Base-by-base conservation (phyloP, 306 rosid genomes). In the Sicyos baderoa region DNA sequence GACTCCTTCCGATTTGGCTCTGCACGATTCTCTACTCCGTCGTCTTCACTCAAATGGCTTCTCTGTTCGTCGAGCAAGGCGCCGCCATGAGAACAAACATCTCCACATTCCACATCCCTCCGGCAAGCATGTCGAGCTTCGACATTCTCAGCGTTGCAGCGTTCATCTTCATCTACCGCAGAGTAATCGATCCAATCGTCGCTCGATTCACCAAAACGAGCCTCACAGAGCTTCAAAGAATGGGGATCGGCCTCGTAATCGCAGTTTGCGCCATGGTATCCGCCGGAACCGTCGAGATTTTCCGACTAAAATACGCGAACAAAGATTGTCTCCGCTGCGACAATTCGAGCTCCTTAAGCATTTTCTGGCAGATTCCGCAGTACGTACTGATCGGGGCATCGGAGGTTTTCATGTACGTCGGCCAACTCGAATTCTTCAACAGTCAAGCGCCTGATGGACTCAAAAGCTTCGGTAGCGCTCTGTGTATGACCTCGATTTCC, bases 11-110 rank as follows among this genome's bases (percentile, higher is more conserved):
- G 25, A 84, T 89, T 5, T 89, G 96, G 96, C 75, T 89, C 1
- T 89, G 94, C 83, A 85, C 96, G 15, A 89, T 89, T 7, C 53
- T 87, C 15, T 89, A 84, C 81, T 90, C 96, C 0, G 94, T 89
- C 17, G 89, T 87, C 32, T 89, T 89, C 79, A 84, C 94, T n/a
- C 96, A 89, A 74, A 89, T 87, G 96, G 91, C 89, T 23, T 87
- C 96, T 49, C 85, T 85, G 37, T 89, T 89, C 76, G 91, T 89
- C 48, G 96, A 85, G 70, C 96, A 89, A 87, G 96, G 96, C 47
- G 89, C 85, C 37, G 84, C 77, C 17, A 89, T 89, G 96, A 79
- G 84, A 32, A 85, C 89, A 16, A 75, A 56, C 61, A 37, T 90
- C 5, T 78, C 87, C n/a, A 48, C 67, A 44, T 90, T 90, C 75